A percentile compares a stretch with the other conserved stretches of the same genome.
phyloP scores from a whole-genome alignment of 352 stramenopile genomes.

The Globisporangium cederbergense region DNA sequence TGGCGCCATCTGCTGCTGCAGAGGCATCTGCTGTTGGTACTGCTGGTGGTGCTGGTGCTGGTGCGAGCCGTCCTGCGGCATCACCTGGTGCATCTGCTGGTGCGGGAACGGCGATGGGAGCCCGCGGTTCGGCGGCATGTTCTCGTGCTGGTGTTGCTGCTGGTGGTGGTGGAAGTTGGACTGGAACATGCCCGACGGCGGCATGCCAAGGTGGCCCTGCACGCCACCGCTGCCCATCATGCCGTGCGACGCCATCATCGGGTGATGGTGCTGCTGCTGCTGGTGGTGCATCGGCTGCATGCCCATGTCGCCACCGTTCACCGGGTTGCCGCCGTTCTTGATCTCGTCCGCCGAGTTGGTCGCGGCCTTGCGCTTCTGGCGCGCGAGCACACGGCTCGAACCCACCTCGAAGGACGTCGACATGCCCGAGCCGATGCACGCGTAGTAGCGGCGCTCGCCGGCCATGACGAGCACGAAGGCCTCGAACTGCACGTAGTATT shows the following conservation, averaged over 20 bases:
- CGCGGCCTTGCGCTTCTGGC: slow-evolving; percentile 81
- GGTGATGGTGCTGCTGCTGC: slow-evolving; percentile 23
- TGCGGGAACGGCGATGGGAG: slow-evolving; percentile 50
- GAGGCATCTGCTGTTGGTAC: slow-evolving; percentile 32
- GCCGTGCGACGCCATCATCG: slow-evolving; percentile 25
- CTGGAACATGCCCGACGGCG: slow-evolving; percentile 20
- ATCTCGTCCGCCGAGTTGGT: slow-evolving; percentile 34
- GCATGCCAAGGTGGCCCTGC: slow-evolving; percentile 21
- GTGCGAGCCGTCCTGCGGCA: slow-evolving; percentile 21
- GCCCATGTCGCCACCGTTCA: slow-evolving; percentile 1
- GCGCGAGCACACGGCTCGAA: slow-evolving; percentile 75
- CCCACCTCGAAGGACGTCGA: slow-evolving; percentile 84
- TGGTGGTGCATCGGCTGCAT: slow-evolving; percentile 27
- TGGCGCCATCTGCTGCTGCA: slow-evolving; percentile 27
- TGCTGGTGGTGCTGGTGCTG: slow-evolving; percentile 44
- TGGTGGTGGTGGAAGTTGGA: slow-evolving; percentile 18
- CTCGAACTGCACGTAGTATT: slow-evolving; percentile 89
- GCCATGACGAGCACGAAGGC: slow-evolving; percentile 75
- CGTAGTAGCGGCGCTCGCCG: slow-evolving; percentile 76
- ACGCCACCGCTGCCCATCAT: slow-evolving; percentile 8
- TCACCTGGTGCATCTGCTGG: slow-evolving; percentile 42
- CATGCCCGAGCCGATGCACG: slow-evolving; percentile 84
- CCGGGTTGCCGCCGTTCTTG: slow-evolving; percentile 16
- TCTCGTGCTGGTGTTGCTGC: slow-evolving; percentile 18
- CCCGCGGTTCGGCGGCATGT: slow-evolving; percentile 20